Evolutionary conservation across 1,139 yeast genomes (phyloP), one percentile per base, ranked within the genome.

Genomic region (Taphrina betulina): DNA sequence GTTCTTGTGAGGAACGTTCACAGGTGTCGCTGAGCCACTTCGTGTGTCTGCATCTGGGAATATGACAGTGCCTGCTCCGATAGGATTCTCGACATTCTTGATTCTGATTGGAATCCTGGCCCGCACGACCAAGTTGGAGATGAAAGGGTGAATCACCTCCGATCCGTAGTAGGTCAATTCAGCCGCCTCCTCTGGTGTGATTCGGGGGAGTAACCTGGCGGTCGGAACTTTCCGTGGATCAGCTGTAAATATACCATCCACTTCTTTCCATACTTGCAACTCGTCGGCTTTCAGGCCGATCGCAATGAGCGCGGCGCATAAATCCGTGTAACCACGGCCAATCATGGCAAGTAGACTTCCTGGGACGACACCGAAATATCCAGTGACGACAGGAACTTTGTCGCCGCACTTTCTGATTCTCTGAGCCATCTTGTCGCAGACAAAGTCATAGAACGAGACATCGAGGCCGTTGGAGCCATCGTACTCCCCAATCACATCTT

Each of bases 101-200:
- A 92, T 92, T 68, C 97, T 80, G 68, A 92, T 92, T 42, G 98
- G 98, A 65, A 92, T 92, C 68, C 85, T 86, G 10, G 97, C 97
- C 63, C 83, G 82, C 64, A 92, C 92, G 58, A 90, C 98, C 73
- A 92, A 98, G 72, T 92, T 97, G 98, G 92, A 92, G 33, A 98
- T 92, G 75, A 92, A 92, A 1, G 98, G 98, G 68, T 92, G 98
- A 64, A 92, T 92, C 61, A 92, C 98, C 72, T 92, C 98, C 3
- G 95, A 85, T 31, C 98, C 98, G 68, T 92, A 92, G 71, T 92
- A 92, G 0, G 98, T 92, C 70, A 92, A 79, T 72, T 92, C 98
- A 0, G 97, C 94, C 1, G 98, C 98, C 73, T 92, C 98, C 68
- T 92, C 98, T 1, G 98, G 98, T 0, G 98, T 92, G 61, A 92